Evolutionary conservation across 257 asterid genomes (phyloP).

Genomic region (Solanum rostratum): DNA sequence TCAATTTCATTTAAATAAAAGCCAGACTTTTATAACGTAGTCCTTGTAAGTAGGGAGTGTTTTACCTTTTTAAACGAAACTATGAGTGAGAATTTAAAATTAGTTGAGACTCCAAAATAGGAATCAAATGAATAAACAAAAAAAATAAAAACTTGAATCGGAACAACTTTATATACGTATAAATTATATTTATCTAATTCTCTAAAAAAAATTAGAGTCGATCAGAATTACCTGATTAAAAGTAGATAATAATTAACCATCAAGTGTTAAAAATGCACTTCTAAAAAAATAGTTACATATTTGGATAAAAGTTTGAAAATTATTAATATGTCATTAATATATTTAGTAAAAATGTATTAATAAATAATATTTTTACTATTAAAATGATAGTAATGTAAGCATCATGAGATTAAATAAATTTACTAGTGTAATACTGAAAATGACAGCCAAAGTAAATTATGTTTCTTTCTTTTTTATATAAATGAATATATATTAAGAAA

Average conservation of each 20-base stretch:
- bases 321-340: background rate
- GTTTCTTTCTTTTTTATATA: background rate
- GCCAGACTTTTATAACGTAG: background rate
- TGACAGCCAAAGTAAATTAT: background rate
- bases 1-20: background rate
- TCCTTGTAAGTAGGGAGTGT: background rate
- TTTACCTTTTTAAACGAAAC: too few relatives aligned
- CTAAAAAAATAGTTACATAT: background rate
- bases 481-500: background rate
- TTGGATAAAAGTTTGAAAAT: background rate
- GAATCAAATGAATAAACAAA: fast-evolving
- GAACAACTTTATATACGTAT: background rate
- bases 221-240: too few relatives aligned
- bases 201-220: background rate
- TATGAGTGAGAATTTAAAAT: too few relatives aligned
- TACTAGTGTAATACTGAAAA: background rate
- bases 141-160: background rate
- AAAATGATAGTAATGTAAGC: background rate
- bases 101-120: background rate
- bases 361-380: background rate
- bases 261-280: background rate
- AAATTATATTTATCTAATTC: background rate
- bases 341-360: background rate
- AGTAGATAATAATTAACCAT: too few relatives aligned
- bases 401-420: background rate